Conservation (phyloP, 495 filamentous ascomycete species). For the Letharia columbiana region DNA sequence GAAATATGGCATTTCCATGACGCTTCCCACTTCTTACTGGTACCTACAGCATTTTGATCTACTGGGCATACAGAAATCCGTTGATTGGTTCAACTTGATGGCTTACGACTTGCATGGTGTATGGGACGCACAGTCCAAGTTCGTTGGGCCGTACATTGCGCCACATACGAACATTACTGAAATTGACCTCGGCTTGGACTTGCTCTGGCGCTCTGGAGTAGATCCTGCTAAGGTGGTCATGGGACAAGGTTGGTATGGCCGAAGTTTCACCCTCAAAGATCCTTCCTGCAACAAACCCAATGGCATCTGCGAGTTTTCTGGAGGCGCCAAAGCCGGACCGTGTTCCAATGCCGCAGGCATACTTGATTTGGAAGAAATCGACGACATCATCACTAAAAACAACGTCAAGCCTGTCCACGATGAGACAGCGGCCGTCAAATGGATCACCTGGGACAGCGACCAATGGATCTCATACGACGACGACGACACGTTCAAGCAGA, state of each 20-base stretch:
- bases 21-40: slow-evolving; percentile 42
- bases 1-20: slow-evolving; percentile 37
- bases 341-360: slow-evolving; percentile 27
- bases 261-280: slow-evolving; percentile 29
- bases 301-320: slow-evolving; percentile 23
- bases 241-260: slow-evolving; percentile 47
- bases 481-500: slow-evolving; percentile 33
- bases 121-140: slow-evolving; percentile 25
- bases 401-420: slow-evolving; percentile 20
- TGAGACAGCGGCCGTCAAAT: slow-evolving; percentile 23
- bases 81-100: slow-evolving; percentile 53
- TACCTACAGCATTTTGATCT: slow-evolving; percentile 47
- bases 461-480: slow-evolving; percentile 42
- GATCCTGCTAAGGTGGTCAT: slow-evolving; percentile 36
- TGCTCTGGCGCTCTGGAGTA: slow-evolving; percentile 44
- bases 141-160: slow-evolving; percentile 18
- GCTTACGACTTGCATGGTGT: slow-evolving; percentile 40
- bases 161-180: slow-evolving; percentile 51
- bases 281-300: slow-evolving; percentile 27
- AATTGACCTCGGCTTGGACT: slow-evolving; percentile 39
- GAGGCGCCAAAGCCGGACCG: slow-evolving; percentile 23
- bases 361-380: slow-evolving; percentile 27
- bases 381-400: slow-evolving; percentile 25
- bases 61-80: slow-evolving; percentile 24
- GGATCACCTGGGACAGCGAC: slow-evolving; percentile 30